phyloP scores from a whole-genome alignment of 2,329 filamentous ascomycete genomes.

The Scytalidium sp. region DNA sequence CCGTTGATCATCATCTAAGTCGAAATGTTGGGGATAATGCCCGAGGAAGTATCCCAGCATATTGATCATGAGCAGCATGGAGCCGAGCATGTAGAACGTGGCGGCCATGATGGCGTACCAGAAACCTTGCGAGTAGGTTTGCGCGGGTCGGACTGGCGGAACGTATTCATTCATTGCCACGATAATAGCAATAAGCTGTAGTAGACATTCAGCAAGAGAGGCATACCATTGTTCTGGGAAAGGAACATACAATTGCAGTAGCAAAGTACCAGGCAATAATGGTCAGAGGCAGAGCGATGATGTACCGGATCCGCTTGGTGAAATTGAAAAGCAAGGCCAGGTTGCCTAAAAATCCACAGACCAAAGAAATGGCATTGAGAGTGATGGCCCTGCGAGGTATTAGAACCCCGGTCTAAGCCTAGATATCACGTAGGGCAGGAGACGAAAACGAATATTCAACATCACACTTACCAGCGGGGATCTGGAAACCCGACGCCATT shows the following conservation, averaged over 20 bases:
- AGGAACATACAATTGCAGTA: conserved; percentile 54
- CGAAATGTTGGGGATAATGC: conserved; percentile 66
- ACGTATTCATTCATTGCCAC: conserved; percentile 53
- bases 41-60: conserved; percentile 68
- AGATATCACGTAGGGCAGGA: conserved; percentile 5
- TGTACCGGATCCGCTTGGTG: conserved; percentile 62
- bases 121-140: conserved; percentile 63
- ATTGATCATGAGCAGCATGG: conserved; percentile 63
- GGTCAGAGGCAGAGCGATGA: conserved; percentile 63
- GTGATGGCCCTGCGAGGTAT: conserved; percentile 58
- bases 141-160: conserved; percentile 40
- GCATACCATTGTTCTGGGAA: conserved; percentile 38
- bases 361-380: conserved; percentile 62
- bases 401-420: too few species aligned
- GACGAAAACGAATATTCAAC: not conserved
- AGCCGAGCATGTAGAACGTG: conserved; percentile 58
- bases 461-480: conserved; percentile 52
- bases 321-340: conserved; percentile 68
- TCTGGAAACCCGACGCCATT: conserved; percentile 53
- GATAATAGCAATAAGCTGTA: conserved; percentile 54
- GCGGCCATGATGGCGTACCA: conserved; percentile 68
- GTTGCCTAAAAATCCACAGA: conserved; percentile 64
- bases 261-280: conserved; percentile 66
- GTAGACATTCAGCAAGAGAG: not conserved
- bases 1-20: conserved; percentile 62